These are phyloP conservation scores for Spathaspora girioi DNA, from an alignment of 805 yeast species.

Conservation along the genomic window DNA sequence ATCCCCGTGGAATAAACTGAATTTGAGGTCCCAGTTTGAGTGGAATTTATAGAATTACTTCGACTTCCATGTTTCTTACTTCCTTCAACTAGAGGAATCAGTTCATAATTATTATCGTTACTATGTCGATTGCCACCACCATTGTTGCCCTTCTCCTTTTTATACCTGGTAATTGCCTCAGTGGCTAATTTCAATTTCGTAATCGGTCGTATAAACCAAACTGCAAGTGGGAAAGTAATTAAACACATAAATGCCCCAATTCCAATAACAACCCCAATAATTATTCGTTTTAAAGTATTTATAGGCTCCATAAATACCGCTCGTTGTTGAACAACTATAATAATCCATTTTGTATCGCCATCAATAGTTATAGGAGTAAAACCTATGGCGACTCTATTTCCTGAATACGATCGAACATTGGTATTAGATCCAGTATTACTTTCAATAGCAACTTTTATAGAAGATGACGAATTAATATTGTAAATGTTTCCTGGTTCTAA, in stretches of 20 bases:
- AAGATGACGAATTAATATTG: slow-evolving; percentile 22
- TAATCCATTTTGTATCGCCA: slow-evolving; percentile 57
- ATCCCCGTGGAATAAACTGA: slow-evolving; percentile 42
- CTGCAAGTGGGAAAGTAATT: slow-evolving; percentile 79
- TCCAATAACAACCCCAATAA: slow-evolving; percentile 75
- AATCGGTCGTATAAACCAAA: slow-evolving; percentile 81
- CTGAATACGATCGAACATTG: slow-evolving; percentile 17
- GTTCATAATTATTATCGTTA: slow-evolving; percentile 12
- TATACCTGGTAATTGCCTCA: slow-evolving; percentile 56
- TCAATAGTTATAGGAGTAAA: slow-evolving; percentile 27
- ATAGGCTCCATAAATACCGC: slow-evolving; percentile 61
- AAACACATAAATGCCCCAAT: slow-evolving; percentile 71
- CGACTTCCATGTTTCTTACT: neutral
- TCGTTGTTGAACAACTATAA: slow-evolving; percentile 63
- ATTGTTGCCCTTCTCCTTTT: slow-evolving; percentile 15
- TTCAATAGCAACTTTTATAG: slow-evolving; percentile 26
- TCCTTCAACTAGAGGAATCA: neutral
- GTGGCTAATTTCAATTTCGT: slow-evolving; percentile 77
- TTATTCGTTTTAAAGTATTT: slow-evolving; percentile 57
- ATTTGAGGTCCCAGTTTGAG: slow-evolving; percentile 24
- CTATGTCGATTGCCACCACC: neutral
- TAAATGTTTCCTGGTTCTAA: slow-evolving; percentile 20
- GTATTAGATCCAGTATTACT: slow-evolving; percentile 25
- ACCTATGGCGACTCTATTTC: slow-evolving; percentile 31
- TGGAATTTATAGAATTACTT: slow-evolving; percentile 25